Percentiles rank a stretch among this genome's conserved stretches.
phyloP scores from a whole-genome alignment of 768 basidiomycete genomes.

The Boletales sp. region DNA sequence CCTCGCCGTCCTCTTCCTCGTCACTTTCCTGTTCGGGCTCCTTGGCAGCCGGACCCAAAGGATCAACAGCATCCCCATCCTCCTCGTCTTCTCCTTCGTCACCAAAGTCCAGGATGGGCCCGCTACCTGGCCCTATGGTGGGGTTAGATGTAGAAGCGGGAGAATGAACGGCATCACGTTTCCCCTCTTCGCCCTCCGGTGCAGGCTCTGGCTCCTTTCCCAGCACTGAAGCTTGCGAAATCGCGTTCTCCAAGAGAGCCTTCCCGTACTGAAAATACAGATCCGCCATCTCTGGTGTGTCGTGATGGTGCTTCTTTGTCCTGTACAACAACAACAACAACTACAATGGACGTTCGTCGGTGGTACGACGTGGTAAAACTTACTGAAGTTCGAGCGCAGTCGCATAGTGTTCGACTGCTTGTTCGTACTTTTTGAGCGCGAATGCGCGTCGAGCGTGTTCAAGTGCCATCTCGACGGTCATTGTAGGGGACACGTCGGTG shows the following conservation, averaged over 20 bases:
- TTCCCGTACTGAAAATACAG: slow-evolving; percentile 90
- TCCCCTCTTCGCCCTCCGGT: slow-evolving; percentile 38
- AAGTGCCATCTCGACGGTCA: slow-evolving; percentile 52
- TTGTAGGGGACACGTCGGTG: slow-evolving; percentile 26
- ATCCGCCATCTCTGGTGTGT: slow-evolving; percentile 82
- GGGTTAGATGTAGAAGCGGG: slow-evolving; percentile 2
- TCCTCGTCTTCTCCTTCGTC: slow-evolving; percentile 71
- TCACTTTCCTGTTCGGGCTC: slow-evolving; percentile 50
- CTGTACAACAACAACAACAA: slow-evolving; percentile 34
- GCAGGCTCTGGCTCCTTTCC: slow-evolving; percentile 73
- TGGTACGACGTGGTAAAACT: slow-evolving; percentile 30
- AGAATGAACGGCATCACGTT: slow-evolving; percentile 19
- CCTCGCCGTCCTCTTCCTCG: slow-evolving; percentile 49
- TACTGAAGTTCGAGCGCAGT: slow-evolving; percentile 81
- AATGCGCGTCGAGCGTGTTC: slow-evolving; percentile 87
- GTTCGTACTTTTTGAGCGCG: slow-evolving; percentile 81
- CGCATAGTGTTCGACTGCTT: slow-evolving; percentile 81
- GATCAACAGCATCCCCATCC: slow-evolving; percentile 56
- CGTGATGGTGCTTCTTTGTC: slow-evolving; percentile 70
- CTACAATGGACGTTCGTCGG: slow-evolving; percentile 11
- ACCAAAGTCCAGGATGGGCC: slow-evolving; percentile 75
- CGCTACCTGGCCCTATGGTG: slow-evolving; percentile 39
- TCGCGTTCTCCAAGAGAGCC: slow-evolving; percentile 90
- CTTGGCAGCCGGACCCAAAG: slow-evolving; percentile 57
- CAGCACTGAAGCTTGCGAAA: slow-evolving; percentile 80